Evolutionary conservation across 345 rosid genomes (phyloP).

Genomic region (Eucalyptus sp.): DNA sequence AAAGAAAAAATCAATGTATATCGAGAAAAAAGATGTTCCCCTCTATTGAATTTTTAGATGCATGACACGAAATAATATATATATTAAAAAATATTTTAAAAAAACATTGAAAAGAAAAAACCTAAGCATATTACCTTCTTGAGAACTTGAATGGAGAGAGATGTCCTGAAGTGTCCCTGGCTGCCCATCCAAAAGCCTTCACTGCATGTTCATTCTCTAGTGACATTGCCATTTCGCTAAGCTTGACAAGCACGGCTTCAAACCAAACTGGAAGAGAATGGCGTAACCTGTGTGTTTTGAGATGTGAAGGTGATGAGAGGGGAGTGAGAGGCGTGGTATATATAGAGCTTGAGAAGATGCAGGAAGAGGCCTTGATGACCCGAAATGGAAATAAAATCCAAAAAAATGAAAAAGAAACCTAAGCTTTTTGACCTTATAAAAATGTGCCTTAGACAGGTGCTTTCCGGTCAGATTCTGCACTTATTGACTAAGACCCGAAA

Average conservation of each 20-base stretch:
- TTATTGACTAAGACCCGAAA: background rate
- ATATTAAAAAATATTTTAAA: no score
- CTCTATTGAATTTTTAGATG: background rate
- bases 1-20: background rate
- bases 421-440: background rate
- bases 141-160: background rate
- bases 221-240: background rate
- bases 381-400: background rate
- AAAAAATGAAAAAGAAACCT: background rate
- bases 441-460: background rate
- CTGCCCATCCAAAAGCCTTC: conserved; percentile 7
- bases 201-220: background rate
- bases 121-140: background rate
- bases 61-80: background rate
- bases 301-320: background rate
- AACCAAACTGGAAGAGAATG: background rate
- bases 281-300: background rate
- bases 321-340: background rate
- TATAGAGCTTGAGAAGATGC: background rate
- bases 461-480: background rate
- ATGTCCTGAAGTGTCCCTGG: background rate
- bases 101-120: no score
- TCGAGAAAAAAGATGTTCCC: background rate
- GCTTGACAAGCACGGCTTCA: background rate
- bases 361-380: background rate